Conservation (phyloP, 345 rosid genomes). For the Moricandia moricandioides region DNA sequence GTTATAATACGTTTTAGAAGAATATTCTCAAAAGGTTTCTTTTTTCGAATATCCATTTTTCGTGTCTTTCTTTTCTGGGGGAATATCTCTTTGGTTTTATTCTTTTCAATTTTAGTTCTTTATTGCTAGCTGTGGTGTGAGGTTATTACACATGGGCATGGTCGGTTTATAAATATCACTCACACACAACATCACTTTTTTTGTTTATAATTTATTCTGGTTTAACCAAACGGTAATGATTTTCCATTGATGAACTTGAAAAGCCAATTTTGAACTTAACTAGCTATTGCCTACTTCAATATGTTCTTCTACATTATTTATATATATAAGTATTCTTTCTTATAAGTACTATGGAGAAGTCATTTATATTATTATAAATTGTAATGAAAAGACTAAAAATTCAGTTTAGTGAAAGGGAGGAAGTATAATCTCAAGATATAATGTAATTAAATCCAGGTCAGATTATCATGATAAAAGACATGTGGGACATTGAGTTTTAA, state of each 20-base stretch:
- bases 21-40: conserved; percentile 38
- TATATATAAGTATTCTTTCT: no score
- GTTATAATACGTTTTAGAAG: conserved; percentile 1
- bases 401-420: no score
- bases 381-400: no score
- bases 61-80: conserved; percentile 14
- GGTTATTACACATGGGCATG: conserved; percentile 10
- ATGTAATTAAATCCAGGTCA: conserved; percentile 1
- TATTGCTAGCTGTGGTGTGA: conserved; percentile 4
- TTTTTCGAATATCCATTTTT: conserved; percentile 30
- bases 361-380: no score
- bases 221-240: not conserved
- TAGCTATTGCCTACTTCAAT: not conserved
- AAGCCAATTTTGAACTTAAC: not conserved
- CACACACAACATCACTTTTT: not conserved
- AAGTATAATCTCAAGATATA: no score
- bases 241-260: not conserved
- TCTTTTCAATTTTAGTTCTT: not conserved
- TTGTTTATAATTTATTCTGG: not conserved
- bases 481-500: conserved; percentile 8
- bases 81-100: conserved; percentile 36
- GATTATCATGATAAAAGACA: not conserved
- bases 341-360: no score
- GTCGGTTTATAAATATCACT: conserved; percentile 7
- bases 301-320: not conserved